Evolutionary conservation across 352 stramenopile genomes (phyloP).

Genomic region (Halophytophthora batemanensis): DNA sequence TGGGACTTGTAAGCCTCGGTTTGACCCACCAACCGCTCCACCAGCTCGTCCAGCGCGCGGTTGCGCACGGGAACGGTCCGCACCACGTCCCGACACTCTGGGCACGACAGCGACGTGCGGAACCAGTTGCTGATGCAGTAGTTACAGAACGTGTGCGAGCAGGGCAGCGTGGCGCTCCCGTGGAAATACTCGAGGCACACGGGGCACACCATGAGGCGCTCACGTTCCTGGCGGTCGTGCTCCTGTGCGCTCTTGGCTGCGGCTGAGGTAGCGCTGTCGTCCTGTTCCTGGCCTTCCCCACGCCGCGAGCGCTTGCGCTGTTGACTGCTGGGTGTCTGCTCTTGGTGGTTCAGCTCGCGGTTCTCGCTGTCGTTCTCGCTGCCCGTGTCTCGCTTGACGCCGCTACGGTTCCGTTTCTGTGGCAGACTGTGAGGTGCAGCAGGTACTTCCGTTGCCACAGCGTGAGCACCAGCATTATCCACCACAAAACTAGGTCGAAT

Average conservation of each 20-base stretch:
- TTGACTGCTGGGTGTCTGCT: conserved; percentile 24
- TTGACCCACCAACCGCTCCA: conserved; percentile 62
- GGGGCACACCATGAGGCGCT: conserved; percentile 74
- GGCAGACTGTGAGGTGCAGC: conserved; percentile 16
- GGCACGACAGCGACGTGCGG: conserved; percentile 67
- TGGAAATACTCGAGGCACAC: conserved; percentile 85
- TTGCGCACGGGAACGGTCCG: conserved; percentile 73
- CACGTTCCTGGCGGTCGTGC: conserved; percentile 39
- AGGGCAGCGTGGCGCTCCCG: conserved; percentile 69
- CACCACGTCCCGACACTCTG: conserved; percentile 67
- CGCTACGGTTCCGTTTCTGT: conserved; percentile 28
- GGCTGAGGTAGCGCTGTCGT: conserved; percentile 8
- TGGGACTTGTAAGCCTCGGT: conserved; percentile 54
- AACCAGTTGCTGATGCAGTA: conserved; percentile 81
- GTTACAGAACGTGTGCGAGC: conserved; percentile 84
- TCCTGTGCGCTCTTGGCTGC: conserved; percentile 18
- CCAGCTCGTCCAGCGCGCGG: conserved; percentile 76
- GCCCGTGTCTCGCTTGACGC: conserved; percentile 9
- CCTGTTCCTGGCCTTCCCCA: conserved; percentile 15
- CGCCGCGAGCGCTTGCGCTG: conserved; percentile 38
- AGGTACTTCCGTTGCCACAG: too few species aligned
- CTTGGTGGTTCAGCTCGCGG: conserved; percentile 16
- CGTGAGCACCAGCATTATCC: too few species aligned
- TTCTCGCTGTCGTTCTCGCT: conserved; percentile 23
- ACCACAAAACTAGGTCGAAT: too few species aligned